phyloP scores from a whole-genome alignment of 768 basidiomycete species.

The Termitomyces sp. region DNA sequence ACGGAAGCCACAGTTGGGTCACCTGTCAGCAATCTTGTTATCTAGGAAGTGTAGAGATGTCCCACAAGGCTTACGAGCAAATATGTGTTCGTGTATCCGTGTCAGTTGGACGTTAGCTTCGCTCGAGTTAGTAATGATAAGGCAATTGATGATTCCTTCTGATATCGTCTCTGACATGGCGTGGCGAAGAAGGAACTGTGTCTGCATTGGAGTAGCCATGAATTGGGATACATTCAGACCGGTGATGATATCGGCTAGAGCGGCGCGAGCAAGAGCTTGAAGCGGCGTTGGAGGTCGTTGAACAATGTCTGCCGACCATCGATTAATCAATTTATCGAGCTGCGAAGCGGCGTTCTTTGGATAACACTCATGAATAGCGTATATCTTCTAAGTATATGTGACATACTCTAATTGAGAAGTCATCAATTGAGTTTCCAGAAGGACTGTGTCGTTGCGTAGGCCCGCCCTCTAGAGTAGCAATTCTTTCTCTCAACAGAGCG shows the following conservation, averaged over 20 bases:
- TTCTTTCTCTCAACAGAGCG: constrained; percentile 64
- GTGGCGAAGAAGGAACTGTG: constrained; percentile 77
- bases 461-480: constrained; percentile 70
- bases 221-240: constrained; percentile 40
- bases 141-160: constrained; percentile 78
- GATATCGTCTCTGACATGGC: constrained; percentile 73
- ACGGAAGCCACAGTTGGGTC: constrained; percentile 87
- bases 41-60: neutral
- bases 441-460: constrained; percentile 35
- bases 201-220: constrained; percentile 58
- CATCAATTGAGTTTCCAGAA: constrained; percentile 68
- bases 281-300: constrained; percentile 51
- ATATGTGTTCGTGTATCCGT: constrained; percentile 85
- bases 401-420: constrained; percentile 82
- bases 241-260: constrained; percentile 53
- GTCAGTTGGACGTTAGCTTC: constrained; percentile 84
- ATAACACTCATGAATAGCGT: constrained; percentile 5
- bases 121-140: constrained; percentile 80
- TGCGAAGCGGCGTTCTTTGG: constrained; percentile 73
- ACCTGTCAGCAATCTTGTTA: constrained; percentile 35
- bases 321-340: constrained; percentile 78
- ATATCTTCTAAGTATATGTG: neutral
- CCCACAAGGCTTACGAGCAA: constrained; percentile 55
- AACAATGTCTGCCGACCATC: constrained; percentile 80
- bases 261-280: constrained; percentile 49